These are phyloP conservation scores for Exophiala phaeomuriformis DNA, from an alignment of 2,329 filamentous ascomycete species.

Conservation along the genomic window DNA sequence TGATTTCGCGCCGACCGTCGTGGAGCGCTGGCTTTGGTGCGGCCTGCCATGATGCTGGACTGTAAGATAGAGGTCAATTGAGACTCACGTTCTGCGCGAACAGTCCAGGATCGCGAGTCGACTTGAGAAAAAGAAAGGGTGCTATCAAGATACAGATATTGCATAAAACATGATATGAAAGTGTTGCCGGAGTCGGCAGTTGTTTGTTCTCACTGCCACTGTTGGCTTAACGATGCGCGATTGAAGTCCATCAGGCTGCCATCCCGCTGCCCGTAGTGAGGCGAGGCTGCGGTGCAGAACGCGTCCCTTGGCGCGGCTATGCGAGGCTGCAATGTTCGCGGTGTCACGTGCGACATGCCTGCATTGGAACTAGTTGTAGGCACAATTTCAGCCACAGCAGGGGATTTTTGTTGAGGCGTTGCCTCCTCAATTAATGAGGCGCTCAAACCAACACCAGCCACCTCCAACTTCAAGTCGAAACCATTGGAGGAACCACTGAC, in stretches of 20 bases:
- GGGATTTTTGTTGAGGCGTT: neutral
- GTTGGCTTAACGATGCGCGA: neutral
- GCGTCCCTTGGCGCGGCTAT: neutral
- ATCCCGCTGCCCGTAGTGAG: neutral
- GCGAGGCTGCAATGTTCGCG: neutral
- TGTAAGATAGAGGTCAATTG: neutral
- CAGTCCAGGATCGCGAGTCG: no score
- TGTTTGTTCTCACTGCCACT: neutral
- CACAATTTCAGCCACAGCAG: neutral
- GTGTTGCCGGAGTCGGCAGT: no score
- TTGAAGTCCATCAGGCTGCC: neutral
- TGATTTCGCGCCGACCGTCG: constrained; percentile 18
- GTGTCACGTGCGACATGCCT: neutral
- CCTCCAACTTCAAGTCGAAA: neutral
- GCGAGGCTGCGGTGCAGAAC: neutral
- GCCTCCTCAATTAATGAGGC: neutral
- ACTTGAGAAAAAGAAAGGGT: no score
- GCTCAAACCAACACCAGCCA: neutral
- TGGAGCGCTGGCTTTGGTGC: neutral
- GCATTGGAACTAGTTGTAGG: no score
- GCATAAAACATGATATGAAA: neutral
- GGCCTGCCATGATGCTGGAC: constrained; percentile 1
- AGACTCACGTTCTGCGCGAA: neutral
- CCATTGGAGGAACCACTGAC: no score
- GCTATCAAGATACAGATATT: neutral